phyloP scores from a whole-genome alignment of 73 alveolate genomes.

The Blepharisma stoltei region DNA sequence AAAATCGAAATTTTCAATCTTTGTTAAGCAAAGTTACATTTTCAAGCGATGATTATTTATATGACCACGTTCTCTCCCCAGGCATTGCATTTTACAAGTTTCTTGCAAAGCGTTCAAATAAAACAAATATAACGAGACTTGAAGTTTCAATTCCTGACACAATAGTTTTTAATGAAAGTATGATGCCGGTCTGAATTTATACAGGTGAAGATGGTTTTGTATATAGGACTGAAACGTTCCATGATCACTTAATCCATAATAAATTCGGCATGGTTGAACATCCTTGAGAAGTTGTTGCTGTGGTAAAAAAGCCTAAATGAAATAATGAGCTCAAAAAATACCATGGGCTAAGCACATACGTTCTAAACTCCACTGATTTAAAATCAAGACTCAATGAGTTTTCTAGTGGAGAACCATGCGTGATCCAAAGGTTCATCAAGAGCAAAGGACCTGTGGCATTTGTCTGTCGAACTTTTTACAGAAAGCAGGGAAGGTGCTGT shows the following conservation, averaged over 20 bases:
- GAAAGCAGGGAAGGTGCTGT: conserved; percentile 72
- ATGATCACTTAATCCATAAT: conserved; percentile 55
- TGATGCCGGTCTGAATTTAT: conserved; percentile 87
- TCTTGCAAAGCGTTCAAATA: conserved; percentile 71
- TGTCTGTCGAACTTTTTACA: conserved; percentile 85
- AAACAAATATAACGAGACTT: conserved; percentile 64
- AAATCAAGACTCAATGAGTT: conserved; percentile 20
- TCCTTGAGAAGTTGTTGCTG: conserved; percentile 70
- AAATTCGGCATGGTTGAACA: conserved; percentile 63
- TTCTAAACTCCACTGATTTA: conserved; percentile 19
- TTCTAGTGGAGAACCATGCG: conserved; percentile 47
- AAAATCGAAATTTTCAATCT: background rate
- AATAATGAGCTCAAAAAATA: background rate
- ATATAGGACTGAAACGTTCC: conserved; percentile 82
- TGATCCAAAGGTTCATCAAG: conserved; percentile 84
- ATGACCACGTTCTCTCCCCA: conserved; percentile 3
- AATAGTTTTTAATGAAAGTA: conserved; percentile 85
- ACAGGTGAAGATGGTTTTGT: conserved; percentile 92
- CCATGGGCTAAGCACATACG: conserved; percentile 22
- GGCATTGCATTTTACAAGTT: conserved; percentile 61
- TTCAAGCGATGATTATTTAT: conserved; percentile 20
- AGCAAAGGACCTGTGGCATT: conserved; percentile 95
- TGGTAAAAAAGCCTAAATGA: conserved; percentile 37
- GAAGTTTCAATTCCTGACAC: conserved; percentile 94
- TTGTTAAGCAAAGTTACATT: background rate